These are phyloP conservation scores for Ministeria vibrans DNA, from an alignment of 78 protist species.

Conservation along the genomic window DNA sequence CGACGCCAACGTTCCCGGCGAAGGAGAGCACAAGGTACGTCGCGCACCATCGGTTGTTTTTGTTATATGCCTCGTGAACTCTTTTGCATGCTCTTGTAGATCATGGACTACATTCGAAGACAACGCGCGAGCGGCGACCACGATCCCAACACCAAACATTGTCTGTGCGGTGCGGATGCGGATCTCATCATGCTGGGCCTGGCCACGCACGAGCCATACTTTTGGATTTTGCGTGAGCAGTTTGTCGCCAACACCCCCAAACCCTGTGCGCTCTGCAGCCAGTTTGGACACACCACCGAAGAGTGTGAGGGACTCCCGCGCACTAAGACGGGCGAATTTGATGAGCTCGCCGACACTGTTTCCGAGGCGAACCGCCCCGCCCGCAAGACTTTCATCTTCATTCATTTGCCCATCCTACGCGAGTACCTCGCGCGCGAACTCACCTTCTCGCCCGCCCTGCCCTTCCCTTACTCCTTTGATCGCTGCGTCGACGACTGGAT, in stretches of 20 bases:
- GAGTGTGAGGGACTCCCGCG: constrained; percentile 29
- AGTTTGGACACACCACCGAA: constrained; percentile 1
- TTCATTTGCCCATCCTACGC: not conserved
- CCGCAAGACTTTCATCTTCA: not conserved
- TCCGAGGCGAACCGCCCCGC: not conserved
- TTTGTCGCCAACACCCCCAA: not conserved
- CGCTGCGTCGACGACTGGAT: no score
- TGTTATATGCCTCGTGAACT: no score
- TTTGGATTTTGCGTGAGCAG: constrained; percentile 85
- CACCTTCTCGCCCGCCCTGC: not conserved
- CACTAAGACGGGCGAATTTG: no score
- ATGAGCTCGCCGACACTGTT: constrained; percentile 30
- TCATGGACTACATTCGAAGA: constrained; percentile 91
- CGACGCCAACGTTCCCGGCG: constrained; percentile 94
- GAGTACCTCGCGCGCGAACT: not conserved
- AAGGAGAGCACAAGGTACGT: constrained; percentile 99
- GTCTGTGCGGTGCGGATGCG: constrained; percentile 89
- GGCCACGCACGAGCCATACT: constrained; percentile 96
- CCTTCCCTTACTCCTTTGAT: no score
- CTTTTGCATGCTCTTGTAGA: no score
- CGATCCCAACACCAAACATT: constrained; percentile 71
- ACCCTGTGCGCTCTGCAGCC: constrained; percentile 16
- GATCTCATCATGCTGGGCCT: constrained; percentile 96
- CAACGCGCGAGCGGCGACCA: constrained; percentile 66
- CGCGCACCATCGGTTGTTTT: no score